Base-by-base conservation (phyloP, 768 basidiomycete species). In the Lanmaoa pseudosensibilis region DNA sequence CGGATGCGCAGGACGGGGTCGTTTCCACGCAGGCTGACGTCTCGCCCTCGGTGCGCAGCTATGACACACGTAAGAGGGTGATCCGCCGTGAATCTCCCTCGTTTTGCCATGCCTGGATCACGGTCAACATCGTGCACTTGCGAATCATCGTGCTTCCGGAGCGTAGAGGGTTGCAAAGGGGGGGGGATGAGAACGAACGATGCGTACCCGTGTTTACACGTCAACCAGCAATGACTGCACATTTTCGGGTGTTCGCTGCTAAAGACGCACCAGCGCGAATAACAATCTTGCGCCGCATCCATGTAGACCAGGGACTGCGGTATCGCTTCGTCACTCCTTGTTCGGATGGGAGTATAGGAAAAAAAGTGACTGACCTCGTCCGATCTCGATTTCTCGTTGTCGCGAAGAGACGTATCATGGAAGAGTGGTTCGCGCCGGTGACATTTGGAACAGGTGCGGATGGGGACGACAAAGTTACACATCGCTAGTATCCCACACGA, bases 391-490 rank as follows among this genome's bases (percentile, higher is more conserved):
- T 66, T 66, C 44, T 72, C 68, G 32, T 52, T 57, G 46, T 59
- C 52, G 15, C 49, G 64, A 5, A 43, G 50, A 30, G 48, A 52
- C 12, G 49, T 49, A 11, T 66, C 58, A 2, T 49, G 58, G 37
- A 70, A 71, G 57, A 71, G 69, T 5, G 69, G 69, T 40, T 70
- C 66, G 19, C 36, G 57, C 12, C 49, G 52, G 36, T 34, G 60
- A 41, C 69, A 71, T 51, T 72, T 68, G 1, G 69, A 72, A 30
- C 69, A 71, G 18, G 64, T 72, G 41, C 69, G 70, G 50, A 71
- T 58, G 15, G 70, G 66, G 21, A 71, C 59, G 45, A 71, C 61
- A 7, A 64, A 55, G 55, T 70, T 72, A 39, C 69, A 71, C 69
- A 71, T 71, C 13, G 53, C 59, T 58, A n/a, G n/a, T n/a, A n/a